Base-by-base conservation (phyloP, 1,284 basidiomycete genomes). In the Naganishia liquefaciens region DNA sequence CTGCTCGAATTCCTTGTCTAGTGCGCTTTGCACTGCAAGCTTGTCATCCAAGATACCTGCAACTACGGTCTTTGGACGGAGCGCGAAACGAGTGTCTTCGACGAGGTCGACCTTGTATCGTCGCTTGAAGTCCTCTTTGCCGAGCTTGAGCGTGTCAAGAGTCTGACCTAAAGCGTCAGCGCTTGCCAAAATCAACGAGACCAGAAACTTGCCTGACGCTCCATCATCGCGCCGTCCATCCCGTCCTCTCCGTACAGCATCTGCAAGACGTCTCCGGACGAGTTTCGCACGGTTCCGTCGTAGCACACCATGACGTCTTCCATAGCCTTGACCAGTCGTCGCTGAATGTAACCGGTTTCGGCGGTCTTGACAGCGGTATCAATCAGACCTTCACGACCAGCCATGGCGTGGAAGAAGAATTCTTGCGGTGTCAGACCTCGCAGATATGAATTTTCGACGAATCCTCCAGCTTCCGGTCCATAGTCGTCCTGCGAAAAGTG, bases 391-490 rank as follows among this genome's bases (percentile, higher is more conserved):
- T 99, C 96, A 74, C 96, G 89, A 82, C 96, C 96, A 73, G 95
- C 95, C 96, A 99, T 99, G 63, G 96, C 96, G 81, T 99, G 96
- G 87, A 99, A 99, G 85, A 99, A 99, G 84, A 94, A 99, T 76
- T 99, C 96, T 73, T 98, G 94, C 0, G 96, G 94, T 0, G 95
- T 99, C 68, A 99, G 79, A 54, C 96, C 96, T 70, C 95, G 89
- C 33, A 99, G 83, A 75, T 99, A 99, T n/a, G 96, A 99, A 79
- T 99, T 99, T 78, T 99, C 96, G 68, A 99, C 95, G 78, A 99
- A 99, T 11, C 96, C 96, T 67, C 95, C 88, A n/a, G 93, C 88
- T 75, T 99, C 94, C 2, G 96, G 94, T 74, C 93, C 93, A 80
- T 96, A 99, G 79, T 99, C 96, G 74, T 99, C 96, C 82, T 99